Evolutionary conservation across 257 asterid genomes (phyloP).

Genomic region (Sherardia arvensis): DNA sequence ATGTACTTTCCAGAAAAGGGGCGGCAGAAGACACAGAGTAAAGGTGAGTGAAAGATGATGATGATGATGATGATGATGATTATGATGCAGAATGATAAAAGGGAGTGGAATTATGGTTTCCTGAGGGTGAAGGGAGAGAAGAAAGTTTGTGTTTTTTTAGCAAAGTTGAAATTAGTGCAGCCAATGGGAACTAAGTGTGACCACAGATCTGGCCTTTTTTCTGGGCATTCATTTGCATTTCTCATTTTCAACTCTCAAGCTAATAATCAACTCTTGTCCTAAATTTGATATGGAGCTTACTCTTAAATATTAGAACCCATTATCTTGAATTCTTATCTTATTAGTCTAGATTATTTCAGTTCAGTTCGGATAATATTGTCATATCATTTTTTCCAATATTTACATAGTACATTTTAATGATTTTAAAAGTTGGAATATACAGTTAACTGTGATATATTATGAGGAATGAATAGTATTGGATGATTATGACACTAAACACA

Average conservation of each 20-base stretch:
- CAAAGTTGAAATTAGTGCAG: neutral
- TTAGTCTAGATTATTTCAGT: no score
- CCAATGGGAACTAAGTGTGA: conserved; percentile 12
- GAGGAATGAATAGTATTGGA: neutral
- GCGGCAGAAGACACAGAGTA: neutral
- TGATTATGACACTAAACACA: conserved; percentile 2
- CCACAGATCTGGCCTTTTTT: conserved; percentile 10
- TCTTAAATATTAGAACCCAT: no score
- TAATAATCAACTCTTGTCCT: no score
- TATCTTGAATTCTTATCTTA: no score
- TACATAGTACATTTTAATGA: no score
- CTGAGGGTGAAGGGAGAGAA: neutral
- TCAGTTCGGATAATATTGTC: no score
- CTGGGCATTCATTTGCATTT: neutral
- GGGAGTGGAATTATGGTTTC: neutral
- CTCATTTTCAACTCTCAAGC: neutral
- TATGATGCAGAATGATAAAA: neutral
- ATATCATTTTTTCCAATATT: no score
- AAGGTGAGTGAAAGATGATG: neutral
- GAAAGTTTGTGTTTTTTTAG: neutral
- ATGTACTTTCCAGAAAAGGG: conserved; percentile 7
- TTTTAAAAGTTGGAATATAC: no score
- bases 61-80: neutral
- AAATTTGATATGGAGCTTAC: no score
- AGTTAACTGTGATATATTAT: no score